phyloP scores from a whole-genome alignment of 306 rosid species.

The Dalbergia cultrata region DNA sequence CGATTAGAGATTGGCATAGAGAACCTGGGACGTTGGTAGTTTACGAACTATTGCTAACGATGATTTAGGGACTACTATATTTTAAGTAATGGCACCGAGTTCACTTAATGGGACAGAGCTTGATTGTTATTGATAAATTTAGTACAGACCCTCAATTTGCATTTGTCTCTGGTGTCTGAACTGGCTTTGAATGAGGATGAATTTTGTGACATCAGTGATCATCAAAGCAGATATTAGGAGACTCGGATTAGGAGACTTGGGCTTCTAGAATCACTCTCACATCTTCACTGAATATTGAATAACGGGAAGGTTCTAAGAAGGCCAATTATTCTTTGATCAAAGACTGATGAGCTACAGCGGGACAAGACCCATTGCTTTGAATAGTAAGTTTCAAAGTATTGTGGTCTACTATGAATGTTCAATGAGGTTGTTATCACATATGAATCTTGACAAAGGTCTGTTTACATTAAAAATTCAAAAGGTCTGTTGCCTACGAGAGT shows the following conservation, averaged over 20 bases:
- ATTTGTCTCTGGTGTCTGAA: not conserved
- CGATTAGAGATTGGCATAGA: no score
- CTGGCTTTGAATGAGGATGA: not conserved
- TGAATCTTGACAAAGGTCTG: conserved; percentile 4
- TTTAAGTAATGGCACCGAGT: no score
- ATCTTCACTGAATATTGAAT: not conserved
- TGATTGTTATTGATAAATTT: no score
- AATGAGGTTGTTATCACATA: conserved; percentile 4
- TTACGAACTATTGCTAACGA: no score
- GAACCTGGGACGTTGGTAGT: no score
- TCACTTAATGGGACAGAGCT: no score
- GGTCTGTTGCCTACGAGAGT: conserved; percentile 15
- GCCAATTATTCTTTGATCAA: not conserved
- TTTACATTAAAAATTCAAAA: conserved; percentile 14
- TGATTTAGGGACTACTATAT: no score
- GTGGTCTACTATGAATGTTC: conserved; percentile 26
- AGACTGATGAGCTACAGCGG: not conserved
- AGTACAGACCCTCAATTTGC: no score
- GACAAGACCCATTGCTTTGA: no score
- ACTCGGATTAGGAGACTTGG: no score
- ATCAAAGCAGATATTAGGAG: not conserved
- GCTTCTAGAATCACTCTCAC: conserved; percentile 15
- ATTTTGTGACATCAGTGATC: conserved; percentile 1
- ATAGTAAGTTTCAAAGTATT: conserved; percentile 20
- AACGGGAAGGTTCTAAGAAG: conserved; percentile 17